phyloP scores from a whole-genome alignment of 2,329 filamentous ascomycete genomes.

The Tolypocladium capitatum region DNA sequence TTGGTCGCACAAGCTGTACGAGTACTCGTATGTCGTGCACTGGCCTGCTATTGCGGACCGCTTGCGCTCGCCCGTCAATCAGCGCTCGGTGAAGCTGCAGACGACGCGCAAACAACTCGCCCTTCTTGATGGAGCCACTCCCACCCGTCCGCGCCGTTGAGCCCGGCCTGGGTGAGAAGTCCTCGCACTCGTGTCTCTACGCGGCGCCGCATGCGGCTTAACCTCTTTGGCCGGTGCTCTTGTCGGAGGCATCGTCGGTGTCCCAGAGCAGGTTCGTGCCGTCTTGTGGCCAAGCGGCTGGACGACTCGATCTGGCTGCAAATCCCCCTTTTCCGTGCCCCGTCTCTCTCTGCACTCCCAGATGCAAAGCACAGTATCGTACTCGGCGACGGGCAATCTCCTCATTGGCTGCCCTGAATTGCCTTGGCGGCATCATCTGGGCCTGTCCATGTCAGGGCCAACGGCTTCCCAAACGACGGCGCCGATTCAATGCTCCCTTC shows the following conservation, averaged over 20 bases:
- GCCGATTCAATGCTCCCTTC: neutral
- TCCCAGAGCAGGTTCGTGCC: neutral
- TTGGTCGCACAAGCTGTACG: neutral
- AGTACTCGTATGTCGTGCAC: neutral
- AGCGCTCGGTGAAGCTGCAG: neutral
- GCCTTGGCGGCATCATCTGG: neutral
- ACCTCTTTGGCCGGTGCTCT: neutral
- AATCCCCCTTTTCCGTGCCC: neutral
- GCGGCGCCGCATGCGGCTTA: neutral
- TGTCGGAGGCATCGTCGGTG: neutral
- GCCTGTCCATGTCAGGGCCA: neutral
- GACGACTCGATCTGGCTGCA: neutral
- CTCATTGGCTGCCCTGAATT: neutral
- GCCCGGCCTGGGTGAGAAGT: neutral
- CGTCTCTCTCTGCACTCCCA: neutral
- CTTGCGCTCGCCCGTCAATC: neutral
- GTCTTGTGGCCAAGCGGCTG: neutral
- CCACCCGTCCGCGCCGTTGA: neutral
- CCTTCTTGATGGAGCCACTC: neutral
- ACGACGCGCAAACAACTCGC: neutral
- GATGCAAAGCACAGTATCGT: neutral
- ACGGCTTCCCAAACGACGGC: neutral
- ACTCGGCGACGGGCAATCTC: neutral
- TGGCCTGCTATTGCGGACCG: neutral
- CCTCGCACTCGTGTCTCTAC: neutral